Evolutionary conservation across 1,284 basidiomycete genomes (phyloP).

Genomic region (Microbotryum silenes-acaulis): DNA sequence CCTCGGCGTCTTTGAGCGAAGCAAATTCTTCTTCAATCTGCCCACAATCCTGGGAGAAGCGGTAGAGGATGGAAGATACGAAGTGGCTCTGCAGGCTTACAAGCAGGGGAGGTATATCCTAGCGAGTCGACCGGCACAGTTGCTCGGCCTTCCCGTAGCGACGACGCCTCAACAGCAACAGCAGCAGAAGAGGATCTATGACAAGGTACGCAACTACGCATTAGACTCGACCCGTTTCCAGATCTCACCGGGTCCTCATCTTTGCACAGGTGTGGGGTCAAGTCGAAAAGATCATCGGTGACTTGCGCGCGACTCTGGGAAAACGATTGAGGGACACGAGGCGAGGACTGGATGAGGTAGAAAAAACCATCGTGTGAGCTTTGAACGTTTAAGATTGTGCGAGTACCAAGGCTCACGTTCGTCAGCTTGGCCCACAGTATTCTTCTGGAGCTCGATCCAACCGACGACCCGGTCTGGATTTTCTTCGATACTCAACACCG

Average conservation of each 20-base stretch:
- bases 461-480: constrained; percentile 82
- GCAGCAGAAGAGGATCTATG: constrained; percentile 76
- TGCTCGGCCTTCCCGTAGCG: constrained; percentile 53
- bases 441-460: constrained; percentile 68
- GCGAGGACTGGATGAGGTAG: constrained; percentile 82
- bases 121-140: constrained; percentile 74
- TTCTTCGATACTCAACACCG: constrained; percentile 91
- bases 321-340: constrained; percentile 68
- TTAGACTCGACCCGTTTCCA: neutral
- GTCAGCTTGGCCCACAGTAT: constrained; percentile 50
- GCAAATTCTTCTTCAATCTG: constrained; percentile 97
- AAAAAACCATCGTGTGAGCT: constrained; percentile 88
- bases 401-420: too few species aligned
- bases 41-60: constrained; percentile 85
- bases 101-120: constrained; percentile 92
- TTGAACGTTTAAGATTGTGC: neutral
- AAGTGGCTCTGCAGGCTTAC: constrained; percentile 88
- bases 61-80: constrained; percentile 83
- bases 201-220: constrained; percentile 49
- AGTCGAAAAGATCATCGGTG: constrained; percentile 89
- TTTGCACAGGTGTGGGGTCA: constrained; percentile 66
- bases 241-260: neutral
- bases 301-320: constrained; percentile 74
- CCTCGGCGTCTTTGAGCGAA: constrained; percentile 88
- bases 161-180: constrained; percentile 43